Percentiles rank a stretch among this genome's conserved stretches.
Conservation (phyloP, 2,329 filamentous ascomycete genomes). For the Fusarium duplospermum region DNA sequence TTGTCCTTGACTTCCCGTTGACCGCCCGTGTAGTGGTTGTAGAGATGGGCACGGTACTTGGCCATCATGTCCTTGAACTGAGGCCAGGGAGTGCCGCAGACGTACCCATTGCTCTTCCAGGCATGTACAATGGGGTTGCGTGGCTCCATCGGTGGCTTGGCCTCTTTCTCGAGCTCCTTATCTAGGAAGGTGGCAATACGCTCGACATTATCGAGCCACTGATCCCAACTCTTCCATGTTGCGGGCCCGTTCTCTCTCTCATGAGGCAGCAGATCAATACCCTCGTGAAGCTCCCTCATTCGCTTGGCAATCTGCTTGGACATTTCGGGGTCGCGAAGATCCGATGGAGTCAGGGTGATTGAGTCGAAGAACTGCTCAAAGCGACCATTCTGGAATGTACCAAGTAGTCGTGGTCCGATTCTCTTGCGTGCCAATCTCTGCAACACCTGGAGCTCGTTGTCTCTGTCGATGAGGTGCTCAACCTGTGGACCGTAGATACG, state of each 20-base stretch:
- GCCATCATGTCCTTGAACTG: slow-evolving; percentile 80
- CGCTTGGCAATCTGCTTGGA: slow-evolving; percentile 95
- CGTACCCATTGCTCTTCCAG: slow-evolving; percentile 78
- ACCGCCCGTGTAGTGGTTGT: slow-evolving; percentile 74
- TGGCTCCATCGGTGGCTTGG: slow-evolving; percentile 12
- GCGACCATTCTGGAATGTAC: slow-evolving; percentile 92
- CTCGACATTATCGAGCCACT: slow-evolving; percentile 79
- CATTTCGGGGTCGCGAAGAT: slow-evolving; percentile 83
- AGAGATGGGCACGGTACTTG: slow-evolving; percentile 81
- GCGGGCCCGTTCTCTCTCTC: slow-evolving; percentile 84
- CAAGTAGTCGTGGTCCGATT: slow-evolving; percentile 90
- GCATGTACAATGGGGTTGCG: slow-evolving; percentile 51
- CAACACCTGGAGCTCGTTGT: slow-evolving; percentile 88
- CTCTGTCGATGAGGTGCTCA: slow-evolving; percentile 93
- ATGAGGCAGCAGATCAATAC: slow-evolving; percentile 83
- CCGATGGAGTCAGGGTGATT: slow-evolving; percentile 78
- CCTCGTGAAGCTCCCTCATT: slow-evolving; percentile 95
- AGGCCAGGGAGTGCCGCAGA: slow-evolving; percentile 87
- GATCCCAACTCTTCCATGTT: slow-evolving; percentile 95
- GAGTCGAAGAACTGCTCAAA: slow-evolving; percentile 97
- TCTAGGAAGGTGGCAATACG: slow-evolving; percentile 69
- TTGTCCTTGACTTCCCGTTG: slow-evolving; percentile 74
- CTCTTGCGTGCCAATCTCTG: slow-evolving; percentile 88
- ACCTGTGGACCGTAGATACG: slow-evolving; percentile 96
- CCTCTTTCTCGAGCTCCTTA: slow-evolving; percentile 65